Evolutionary conservation across 345 rosid genomes (phyloP).

Genomic region (Heritiera fomes): DNA sequence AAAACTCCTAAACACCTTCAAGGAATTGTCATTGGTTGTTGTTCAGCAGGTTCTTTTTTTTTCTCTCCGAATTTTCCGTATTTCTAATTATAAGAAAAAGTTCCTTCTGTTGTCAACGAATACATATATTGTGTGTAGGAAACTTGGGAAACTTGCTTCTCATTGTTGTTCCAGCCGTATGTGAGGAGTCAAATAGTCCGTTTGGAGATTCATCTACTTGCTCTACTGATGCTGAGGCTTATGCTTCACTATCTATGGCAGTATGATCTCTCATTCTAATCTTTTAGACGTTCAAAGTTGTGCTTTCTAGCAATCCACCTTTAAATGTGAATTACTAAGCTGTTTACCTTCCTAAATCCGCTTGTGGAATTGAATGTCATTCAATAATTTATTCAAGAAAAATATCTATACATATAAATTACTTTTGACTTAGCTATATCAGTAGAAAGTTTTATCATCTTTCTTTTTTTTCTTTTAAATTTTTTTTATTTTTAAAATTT

Average conservation of each 20-base stretch:
- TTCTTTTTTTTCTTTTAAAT: background rate
- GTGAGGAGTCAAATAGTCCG: slow-evolving; percentile 63
- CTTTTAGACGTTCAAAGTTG: background rate
- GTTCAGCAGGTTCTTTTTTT: slow-evolving; percentile 25
- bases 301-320: background rate
- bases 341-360: no score
- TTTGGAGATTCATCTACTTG: slow-evolving; percentile 56
- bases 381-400: background rate
- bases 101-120: slow-evolving; percentile 23
- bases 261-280: slow-evolving; percentile 40
- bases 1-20: slow-evolving; percentile 46
- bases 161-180: slow-evolving; percentile 61
- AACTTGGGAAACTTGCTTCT: slow-evolving; percentile 65
- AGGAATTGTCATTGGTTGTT: slow-evolving; percentile 35
- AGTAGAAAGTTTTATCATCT: background rate
- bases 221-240: slow-evolving; percentile 50
- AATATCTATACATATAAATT: no score
- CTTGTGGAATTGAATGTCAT: background rate
- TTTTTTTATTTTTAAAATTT: background rate
- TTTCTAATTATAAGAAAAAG: no score
- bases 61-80: background rate
- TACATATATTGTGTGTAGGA: slow-evolving; percentile 11
- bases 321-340: background rate
- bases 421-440: background rate
- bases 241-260: slow-evolving; percentile 54